phyloP scores from a whole-genome alignment of 257 asterid genomes.

The Fraxinus cuspidata region DNA sequence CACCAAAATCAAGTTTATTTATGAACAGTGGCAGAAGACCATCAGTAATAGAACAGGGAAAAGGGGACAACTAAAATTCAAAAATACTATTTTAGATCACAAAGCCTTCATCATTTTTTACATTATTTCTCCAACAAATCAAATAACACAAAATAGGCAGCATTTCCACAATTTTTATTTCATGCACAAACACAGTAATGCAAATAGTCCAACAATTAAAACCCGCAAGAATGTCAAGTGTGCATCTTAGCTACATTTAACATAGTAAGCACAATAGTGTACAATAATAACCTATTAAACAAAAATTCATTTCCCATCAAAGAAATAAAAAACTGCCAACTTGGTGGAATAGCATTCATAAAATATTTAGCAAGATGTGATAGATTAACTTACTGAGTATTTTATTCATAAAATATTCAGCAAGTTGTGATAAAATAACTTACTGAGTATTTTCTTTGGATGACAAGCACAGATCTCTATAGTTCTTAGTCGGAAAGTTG shows the following conservation, averaged over 20 bases:
- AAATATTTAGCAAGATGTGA: background rate
- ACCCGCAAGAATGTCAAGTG: background rate
- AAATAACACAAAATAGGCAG: background rate
- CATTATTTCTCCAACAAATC: background rate
- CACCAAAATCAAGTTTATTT: background rate
- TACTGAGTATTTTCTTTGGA: slow-evolving; percentile 72
- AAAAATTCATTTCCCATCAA: background rate
- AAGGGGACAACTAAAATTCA: background rate
- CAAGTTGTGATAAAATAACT: slow-evolving; percentile 32
- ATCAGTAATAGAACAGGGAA: background rate
- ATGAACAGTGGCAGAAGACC: background rate
- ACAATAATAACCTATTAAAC: background rate
- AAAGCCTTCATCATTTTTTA: background rate
- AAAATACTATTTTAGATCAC: background rate
- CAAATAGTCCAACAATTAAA: background rate
- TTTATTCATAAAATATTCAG: slow-evolving; percentile 14
- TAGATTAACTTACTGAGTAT: slow-evolving; percentile 66
- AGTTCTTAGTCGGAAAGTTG: slow-evolving; percentile 63
- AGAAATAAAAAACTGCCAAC: background rate
- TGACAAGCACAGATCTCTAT: slow-evolving; percentile 54
- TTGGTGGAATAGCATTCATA: background rate
- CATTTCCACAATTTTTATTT: background rate
- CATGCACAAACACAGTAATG: background rate
- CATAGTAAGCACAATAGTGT: background rate
- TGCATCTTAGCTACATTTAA: background rate